phyloP scores from a whole-genome alignment of 108 stramenopile genomes.

The Aureococcus anophagefferens region DNA sequence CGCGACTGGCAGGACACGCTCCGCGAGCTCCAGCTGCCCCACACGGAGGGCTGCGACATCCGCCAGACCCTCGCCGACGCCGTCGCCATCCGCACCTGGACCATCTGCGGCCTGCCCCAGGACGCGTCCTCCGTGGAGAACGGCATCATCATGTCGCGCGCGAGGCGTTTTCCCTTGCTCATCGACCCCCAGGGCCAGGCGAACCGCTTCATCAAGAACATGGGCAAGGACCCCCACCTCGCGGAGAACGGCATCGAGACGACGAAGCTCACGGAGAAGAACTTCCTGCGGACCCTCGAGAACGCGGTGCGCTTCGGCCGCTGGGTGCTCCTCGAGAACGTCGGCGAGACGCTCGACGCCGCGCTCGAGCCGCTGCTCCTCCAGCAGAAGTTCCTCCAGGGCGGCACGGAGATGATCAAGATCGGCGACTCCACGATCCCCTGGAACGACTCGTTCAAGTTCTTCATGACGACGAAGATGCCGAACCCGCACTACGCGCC shows the following conservation, averaged over 20 bases:
- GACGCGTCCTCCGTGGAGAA: slow-evolving; percentile 49
- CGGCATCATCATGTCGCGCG: slow-evolving; percentile 41
- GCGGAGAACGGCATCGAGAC: slow-evolving; percentile 21
- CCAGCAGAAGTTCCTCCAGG: slow-evolving; percentile 50
- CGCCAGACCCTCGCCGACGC: slow-evolving; percentile 23
- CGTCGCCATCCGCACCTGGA: slow-evolving; percentile 48
- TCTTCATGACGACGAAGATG: slow-evolving; percentile 36
- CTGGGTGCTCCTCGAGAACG: slow-evolving; percentile 52
- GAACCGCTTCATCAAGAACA: slow-evolving; percentile 32
- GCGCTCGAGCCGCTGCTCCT: slow-evolving; percentile 47
- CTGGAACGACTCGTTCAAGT: slow-evolving; percentile 25
- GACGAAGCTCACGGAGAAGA: slow-evolving; percentile 46
- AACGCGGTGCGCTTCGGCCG: slow-evolving; percentile 50
- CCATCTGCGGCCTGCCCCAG: slow-evolving; percentile 38
- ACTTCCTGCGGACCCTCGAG: slow-evolving; percentile 48
- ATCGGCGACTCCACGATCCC: slow-evolving; percentile 44
- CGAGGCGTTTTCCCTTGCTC: slow-evolving; percentile 35
- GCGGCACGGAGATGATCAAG: slow-evolving; percentile 39
- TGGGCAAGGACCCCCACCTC: slow-evolving; percentile 1
- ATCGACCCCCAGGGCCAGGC: slow-evolving; percentile 44
- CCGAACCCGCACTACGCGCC: slow-evolving; percentile 37
- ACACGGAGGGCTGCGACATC: slow-evolving; percentile 21
- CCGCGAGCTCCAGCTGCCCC: slow-evolving; percentile 37
- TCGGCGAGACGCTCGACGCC: slow-evolving; percentile 51
- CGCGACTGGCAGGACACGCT: slow-evolving; percentile 30